Percentiles rank a stretch among this genome's conserved stretches.
Conservation (phyloP, 345 rosid species). For the Gossypium mustelinum region DNA sequence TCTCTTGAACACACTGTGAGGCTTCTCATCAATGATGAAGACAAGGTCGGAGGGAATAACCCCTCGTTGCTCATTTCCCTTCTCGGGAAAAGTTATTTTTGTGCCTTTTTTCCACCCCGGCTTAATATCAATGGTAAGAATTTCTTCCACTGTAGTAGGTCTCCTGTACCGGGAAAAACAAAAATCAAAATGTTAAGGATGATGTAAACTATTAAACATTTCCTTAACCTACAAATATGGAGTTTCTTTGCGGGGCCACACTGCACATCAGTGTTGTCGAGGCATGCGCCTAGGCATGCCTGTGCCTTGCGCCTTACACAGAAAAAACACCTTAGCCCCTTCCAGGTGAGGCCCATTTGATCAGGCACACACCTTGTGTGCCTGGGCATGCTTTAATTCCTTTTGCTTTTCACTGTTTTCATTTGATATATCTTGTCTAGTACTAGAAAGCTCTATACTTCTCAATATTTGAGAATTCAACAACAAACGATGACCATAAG, state of each 20-base stretch:
- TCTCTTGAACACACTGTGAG: conserved; percentile 71
- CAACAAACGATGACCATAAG: no score
- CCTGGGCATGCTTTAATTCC: no score
- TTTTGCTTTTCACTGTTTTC: no score
- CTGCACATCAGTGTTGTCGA: no score
- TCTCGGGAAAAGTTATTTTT: conserved; percentile 69
- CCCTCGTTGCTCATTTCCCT: conserved; percentile 75
- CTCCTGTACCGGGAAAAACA: conserved; percentile 38
- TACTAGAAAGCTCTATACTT: no score
- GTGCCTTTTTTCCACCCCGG: conserved; percentile 95
- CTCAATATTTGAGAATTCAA: no score
- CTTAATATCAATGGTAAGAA: conserved; percentile 70
- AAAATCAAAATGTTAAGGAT: neutral
- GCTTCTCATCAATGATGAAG: conserved; percentile 85
- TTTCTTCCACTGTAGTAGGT: conserved; percentile 61
- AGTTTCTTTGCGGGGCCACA: neutral
- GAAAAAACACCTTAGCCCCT: no score
- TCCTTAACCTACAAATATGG: neutral
- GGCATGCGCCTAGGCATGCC: no score
- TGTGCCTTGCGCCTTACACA: no score
- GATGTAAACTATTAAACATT: neutral
- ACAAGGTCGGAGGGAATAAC: conserved; percentile 62
- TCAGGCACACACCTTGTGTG: no score
- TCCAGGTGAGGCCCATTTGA: no score
- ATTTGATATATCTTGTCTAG: no score